Base-by-base conservation (phyloP, 2,329 filamentous ascomycete species). In the Neoscytalidium dimidiatum region DNA sequence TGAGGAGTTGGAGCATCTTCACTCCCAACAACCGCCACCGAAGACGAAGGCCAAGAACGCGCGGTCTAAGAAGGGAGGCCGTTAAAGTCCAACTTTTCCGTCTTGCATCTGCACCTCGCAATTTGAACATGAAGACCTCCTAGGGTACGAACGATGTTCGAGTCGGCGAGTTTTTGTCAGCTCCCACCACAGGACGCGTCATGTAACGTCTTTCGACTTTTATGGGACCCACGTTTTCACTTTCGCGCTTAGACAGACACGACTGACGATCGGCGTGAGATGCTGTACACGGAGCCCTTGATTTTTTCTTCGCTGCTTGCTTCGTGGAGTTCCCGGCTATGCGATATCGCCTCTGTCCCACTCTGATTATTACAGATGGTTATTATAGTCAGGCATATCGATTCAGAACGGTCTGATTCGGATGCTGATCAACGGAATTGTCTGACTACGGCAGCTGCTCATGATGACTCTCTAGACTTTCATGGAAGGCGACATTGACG, bases 1-100 rank as follows among this genome's bases (percentile, higher is more conserved):
- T 7, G 78, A 82, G 2, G 82, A 88, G 58, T 73, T 84, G 51
- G 87, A 87, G 2, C 84, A 89, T 74, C 80, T 84, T 43, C 88
- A 90, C 72, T 81, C 82, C 19, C 86, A 90, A 66, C 82, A 85
- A 64, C 82, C 83, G 31, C 82, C 83, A 28, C 74, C 73, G 65
- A 78, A 80, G 64, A 84, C 82, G 70, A 68, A 64, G 38, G 48
- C 48, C 7, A 67, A 64, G 68, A 66, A 66, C 29, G 35, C 58
- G 23, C 56, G 56, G 38, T 8, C 56, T 5, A 60, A 60, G 56
- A 60, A 60, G 41, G 41, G 38, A 33, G 56, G 38, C 3, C 56
- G 56, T n/a, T 46, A 44, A 17, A 17, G 46, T 4, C 4, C 17
- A 33, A 8, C 28, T 21, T 6, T 31, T 31, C 26, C 6, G 28